These are phyloP conservation scores for Raffaelea arxii DNA, from an alignment of 2,329 filamentous ascomycete species.

Conservation along the genomic window DNA sequence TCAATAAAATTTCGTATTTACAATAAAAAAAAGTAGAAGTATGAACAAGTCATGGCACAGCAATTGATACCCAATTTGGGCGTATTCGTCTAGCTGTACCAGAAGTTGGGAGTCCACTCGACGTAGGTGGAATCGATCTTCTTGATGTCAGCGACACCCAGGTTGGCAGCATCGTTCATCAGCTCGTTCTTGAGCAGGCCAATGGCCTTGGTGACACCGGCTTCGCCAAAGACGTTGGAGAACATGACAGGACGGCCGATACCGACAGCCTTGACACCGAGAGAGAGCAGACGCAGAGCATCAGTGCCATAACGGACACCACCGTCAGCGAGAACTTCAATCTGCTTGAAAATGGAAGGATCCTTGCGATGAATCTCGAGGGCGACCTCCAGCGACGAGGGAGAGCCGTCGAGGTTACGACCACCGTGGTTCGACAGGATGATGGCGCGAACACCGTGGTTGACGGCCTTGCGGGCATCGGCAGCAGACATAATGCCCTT, in stretches of 20 bases:
- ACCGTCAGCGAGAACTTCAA: slow-evolving; percentile 38
- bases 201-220: slow-evolving; percentile 35
- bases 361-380: slow-evolving; percentile 32
- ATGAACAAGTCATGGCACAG: no score
- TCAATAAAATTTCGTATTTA: no score
- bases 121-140: slow-evolving; percentile 20
- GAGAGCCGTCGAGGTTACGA: slow-evolving; percentile 35
- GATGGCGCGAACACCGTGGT: slow-evolving; percentile 34
- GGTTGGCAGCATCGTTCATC: slow-evolving; percentile 30
- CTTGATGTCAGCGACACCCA: slow-evolving; percentile 29
- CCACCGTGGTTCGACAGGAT: slow-evolving; percentile 41
- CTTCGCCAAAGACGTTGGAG: slow-evolving; percentile 39
- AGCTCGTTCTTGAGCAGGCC: slow-evolving; percentile 40
- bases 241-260: slow-evolving; percentile 37
- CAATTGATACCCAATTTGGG: no score
- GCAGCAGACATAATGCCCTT: slow-evolving; percentile 22
- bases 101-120: slow-evolving; percentile 20
- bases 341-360: slow-evolving; percentile 28
- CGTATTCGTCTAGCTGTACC: slow-evolving; percentile 15
- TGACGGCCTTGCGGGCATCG: slow-evolving; percentile 24
- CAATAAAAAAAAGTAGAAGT: no score
- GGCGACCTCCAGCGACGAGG: slow-evolving; percentile 30
- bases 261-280: slow-evolving; percentile 36
- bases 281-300: slow-evolving; percentile 34
- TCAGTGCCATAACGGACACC: slow-evolving; percentile 36